phyloP scores from a whole-genome alignment of 176 grass and related monocot genomes.

The Alloteropsis semialata region DNA sequence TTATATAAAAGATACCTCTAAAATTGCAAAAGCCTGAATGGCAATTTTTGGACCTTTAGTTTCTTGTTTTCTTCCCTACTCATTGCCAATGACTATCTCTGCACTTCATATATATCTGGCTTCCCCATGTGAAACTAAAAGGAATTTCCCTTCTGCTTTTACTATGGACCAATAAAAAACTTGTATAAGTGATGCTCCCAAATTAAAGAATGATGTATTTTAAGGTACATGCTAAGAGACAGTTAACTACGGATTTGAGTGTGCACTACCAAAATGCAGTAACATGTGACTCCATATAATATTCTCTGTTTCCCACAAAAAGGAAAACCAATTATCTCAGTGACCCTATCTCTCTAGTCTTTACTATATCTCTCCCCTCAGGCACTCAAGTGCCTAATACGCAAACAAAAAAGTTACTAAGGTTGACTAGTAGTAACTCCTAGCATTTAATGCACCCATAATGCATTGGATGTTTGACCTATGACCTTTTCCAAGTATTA shows the following conservation, averaged over 20 bases:
- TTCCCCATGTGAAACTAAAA: neutral
- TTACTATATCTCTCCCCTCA: neutral
- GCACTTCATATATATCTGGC: neutral
- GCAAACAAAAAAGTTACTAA: neutral
- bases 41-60: neutral
- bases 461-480: neutral
- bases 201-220: neutral
- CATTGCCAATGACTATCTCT: neutral
- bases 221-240: neutral
- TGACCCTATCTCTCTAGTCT: neutral
- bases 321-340: neutral
- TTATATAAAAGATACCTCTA: neutral
- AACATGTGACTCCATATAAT: neutral
- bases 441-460: neutral
- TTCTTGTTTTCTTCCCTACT: neutral
- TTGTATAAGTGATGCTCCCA: neutral
- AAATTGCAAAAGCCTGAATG: neutral
- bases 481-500: neutral
- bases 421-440: conserved; percentile 20
- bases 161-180: neutral
- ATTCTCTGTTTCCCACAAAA: neutral
- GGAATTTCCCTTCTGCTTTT: neutral
- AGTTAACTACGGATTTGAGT: neutral
- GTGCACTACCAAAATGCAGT: neutral
- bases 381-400: neutral